Conservation (phyloP, 2,329 filamentous ascomycete genomes). For the Fusarium globosum region DNA sequence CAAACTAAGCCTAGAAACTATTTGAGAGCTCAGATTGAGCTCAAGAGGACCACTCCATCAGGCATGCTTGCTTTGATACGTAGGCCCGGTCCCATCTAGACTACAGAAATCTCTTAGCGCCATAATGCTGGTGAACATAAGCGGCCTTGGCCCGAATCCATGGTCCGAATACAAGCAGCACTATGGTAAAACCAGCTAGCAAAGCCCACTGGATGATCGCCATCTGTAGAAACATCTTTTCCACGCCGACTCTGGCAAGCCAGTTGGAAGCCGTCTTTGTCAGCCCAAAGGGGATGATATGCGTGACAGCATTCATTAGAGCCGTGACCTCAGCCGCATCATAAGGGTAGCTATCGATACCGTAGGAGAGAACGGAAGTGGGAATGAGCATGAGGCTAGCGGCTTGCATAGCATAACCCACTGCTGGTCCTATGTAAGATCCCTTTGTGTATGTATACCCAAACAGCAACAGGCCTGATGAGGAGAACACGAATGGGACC, state of each 20-base stretch:
- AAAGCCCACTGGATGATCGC: background rate
- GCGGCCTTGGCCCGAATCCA: background rate
- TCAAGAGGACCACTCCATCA: accelerated
- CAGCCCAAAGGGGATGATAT: background rate
- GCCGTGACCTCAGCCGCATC: background rate
- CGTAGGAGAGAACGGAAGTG: background rate
- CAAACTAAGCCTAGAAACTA: background rate
- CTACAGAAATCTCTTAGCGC: background rate
- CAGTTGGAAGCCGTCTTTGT: background rate
- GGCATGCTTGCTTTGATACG: accelerated
- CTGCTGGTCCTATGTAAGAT: background rate
- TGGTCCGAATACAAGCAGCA: background rate
- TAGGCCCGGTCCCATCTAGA: accelerated
- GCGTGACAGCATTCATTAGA: background rate
- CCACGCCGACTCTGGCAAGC: background rate
- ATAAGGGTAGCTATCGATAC: background rate
- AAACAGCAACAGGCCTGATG: background rate
- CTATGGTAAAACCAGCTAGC: background rate
- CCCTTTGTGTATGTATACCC: background rate
- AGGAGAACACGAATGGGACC: background rate
- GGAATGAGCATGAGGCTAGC: background rate
- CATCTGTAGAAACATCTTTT: background rate
- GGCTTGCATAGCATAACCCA: background rate
- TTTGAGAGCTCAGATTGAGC: accelerated
- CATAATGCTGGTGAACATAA: background rate